Evolutionary conservation across 805 yeast genomes (phyloP).

Genomic region (Pichia thaimueangensis): DNA sequence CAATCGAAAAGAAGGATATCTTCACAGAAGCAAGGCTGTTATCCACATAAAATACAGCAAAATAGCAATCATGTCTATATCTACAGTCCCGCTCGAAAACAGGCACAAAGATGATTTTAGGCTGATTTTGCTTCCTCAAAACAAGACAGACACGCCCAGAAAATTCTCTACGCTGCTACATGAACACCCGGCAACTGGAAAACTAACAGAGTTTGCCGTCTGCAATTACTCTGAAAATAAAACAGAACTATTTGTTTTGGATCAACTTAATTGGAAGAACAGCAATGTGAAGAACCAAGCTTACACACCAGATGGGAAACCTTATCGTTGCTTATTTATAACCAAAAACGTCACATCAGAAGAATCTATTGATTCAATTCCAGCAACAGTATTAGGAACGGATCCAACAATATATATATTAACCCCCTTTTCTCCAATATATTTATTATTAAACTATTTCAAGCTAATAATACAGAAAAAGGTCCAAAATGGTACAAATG

Average conservation of each 20-base stretch:
- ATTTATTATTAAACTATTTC: slow-evolving; percentile 34
- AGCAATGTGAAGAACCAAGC: neutral
- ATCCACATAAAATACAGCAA: too few species aligned
- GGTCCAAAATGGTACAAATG: neutral
- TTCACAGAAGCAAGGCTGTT: too few species aligned
- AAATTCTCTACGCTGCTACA: neutral
- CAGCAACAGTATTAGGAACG: slow-evolving; percentile 36
- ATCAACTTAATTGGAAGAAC: slow-evolving; percentile 9
- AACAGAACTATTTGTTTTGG: neutral
- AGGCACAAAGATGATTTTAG: neutral
- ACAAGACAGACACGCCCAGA: neutral
- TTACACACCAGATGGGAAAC: slow-evolving; percentile 7
- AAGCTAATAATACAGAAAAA: slow-evolving; percentile 21
- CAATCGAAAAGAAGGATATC: too few species aligned
- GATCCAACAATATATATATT: slow-evolving; percentile 35
- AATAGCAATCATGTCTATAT: neutral
- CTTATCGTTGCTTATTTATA: slow-evolving; percentile 6
- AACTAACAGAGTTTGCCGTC: neutral
- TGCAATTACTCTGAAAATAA: neutral
- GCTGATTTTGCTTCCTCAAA: neutral
- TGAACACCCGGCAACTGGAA: slow-evolving; percentile 1
- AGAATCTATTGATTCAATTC: neutral
- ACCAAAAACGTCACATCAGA: neutral
- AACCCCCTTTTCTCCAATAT: slow-evolving; percentile 35
- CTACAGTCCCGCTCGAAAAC: neutral